Conservation (phyloP, 345 rosid genomes). For the Corchorus olitorius region DNA sequence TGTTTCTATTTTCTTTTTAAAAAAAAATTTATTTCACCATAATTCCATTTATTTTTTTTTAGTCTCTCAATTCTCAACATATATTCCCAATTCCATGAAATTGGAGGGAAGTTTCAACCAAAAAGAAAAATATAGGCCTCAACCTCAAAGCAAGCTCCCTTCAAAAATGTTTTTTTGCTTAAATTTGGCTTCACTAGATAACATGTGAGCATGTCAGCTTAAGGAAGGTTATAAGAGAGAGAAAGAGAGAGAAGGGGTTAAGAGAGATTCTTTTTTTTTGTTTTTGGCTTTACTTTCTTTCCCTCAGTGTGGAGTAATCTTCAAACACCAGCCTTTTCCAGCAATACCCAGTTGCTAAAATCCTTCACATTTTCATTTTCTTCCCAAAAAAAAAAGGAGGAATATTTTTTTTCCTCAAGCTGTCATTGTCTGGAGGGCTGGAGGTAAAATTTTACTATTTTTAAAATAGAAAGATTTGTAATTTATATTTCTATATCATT, state of each 20-base stretch:
- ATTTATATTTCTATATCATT: background rate
- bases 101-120: too few species aligned
- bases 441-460: background rate
- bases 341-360: conserved; percentile 40
- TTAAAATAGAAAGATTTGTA: background rate
- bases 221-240: conserved; percentile 22
- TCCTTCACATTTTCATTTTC: conserved; percentile 3
- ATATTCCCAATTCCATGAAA: background rate
- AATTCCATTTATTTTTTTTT: background rate
- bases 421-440: conserved; percentile 39
- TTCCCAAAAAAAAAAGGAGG: background rate
- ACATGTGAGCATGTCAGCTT: conserved; percentile 34
- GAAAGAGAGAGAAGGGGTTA: background rate
- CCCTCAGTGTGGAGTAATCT: conserved; percentile 32
- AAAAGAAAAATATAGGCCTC: background rate
- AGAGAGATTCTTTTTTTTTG: conserved; percentile 1
- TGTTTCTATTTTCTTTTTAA: too few species aligned
- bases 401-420: conserved; percentile 19
- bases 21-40: too few species aligned
- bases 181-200: background rate
- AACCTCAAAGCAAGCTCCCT: background rate
- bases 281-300: conserved; percentile 21
- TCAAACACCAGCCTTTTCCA: conserved; percentile 44
- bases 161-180: background rate
- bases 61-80: background rate